Evolutionary conservation across 2,329 filamentous ascomycete species (phyloP).

Genomic region (Uncinocarpus reesii): DNA sequence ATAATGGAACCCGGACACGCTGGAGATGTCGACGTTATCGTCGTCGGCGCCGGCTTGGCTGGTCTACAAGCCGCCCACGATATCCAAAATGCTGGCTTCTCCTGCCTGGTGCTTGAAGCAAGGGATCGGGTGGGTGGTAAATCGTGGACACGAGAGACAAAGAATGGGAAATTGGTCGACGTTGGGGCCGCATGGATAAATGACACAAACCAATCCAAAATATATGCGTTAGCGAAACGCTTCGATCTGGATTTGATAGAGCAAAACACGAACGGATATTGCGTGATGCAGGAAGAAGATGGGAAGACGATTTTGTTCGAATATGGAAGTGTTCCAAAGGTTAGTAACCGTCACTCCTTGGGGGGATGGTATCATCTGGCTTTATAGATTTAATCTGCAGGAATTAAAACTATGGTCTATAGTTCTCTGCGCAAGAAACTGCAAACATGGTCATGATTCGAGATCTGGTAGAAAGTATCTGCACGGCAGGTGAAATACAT

Average conservation of each 20-base stretch:
- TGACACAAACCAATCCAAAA: slow-evolving; percentile 24
- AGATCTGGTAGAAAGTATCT: slow-evolving; percentile 7
- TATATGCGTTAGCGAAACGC: slow-evolving; percentile 23
- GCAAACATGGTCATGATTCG: slow-evolving; percentile 7
- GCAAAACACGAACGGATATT: slow-evolving; percentile 25
- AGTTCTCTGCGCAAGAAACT: neutral
- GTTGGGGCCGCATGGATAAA: slow-evolving; percentile 33
- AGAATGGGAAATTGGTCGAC: slow-evolving; percentile 23
- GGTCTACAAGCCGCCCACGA: slow-evolving; percentile 31
- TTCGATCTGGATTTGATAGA: slow-evolving; percentile 25
- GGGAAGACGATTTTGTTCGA: slow-evolving; percentile 24
- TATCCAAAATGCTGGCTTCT: slow-evolving; percentile 25
- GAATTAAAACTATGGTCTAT: neutral
- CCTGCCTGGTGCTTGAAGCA: slow-evolving; percentile 33
- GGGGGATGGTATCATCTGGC: slow-evolving; percentile 11
- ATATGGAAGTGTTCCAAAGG: slow-evolving; percentile 28
- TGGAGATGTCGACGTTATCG: slow-evolving; percentile 24
- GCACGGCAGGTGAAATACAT: neutral
- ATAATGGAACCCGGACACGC: neutral
- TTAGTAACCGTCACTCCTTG: slow-evolving; percentile 13
- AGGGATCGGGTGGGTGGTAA: slow-evolving; percentile 38
- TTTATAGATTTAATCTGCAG: neutral
- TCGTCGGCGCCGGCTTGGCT: slow-evolving; percentile 34
- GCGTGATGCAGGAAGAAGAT: slow-evolving; percentile 24
- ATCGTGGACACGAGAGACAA: slow-evolving; percentile 24